Evolutionary conservation across 345 rosid genomes (phyloP), one percentile per base, ranked within the genome.

Genomic region (Nephelium lappaceum): DNA sequence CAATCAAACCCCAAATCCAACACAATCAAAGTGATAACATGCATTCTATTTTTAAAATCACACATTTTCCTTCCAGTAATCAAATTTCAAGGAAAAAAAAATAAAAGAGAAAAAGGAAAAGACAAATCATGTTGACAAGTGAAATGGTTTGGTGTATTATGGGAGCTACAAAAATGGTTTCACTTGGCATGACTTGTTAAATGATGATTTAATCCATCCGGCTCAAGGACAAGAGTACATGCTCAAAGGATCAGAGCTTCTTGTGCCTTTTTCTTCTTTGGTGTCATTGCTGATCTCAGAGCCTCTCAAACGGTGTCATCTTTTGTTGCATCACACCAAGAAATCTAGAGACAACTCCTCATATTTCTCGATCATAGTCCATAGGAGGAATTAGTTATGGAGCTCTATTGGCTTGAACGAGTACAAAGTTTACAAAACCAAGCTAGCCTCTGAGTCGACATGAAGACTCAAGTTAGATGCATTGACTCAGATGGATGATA

Each of bases 151-250:
- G n/a, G n/a, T n/a, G n/a, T n/a, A n/a, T n/a, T n/a, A n/a, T n/a
- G n/a, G 98, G 92, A 88, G 92, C 82, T 92, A 93, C 93, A 93
- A 89, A 83, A 95, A 89, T 74, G 98, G 99, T 53, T 95, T 91
- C 75, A 97, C 93, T 53, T 95, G 99, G 99, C 93, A 95, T 47
- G 99, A 95, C 77, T 88, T 95, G 47, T 77, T 92, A 0, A 97
- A 91, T 68, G 80, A 82, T 53, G 99, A 95, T 75, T 88, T 91
- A 82, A 87, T 95, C 79, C 83, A 87, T 74, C 98, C 99, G 0
- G 90, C 95, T 16, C 98, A 92, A 81, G 95, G 93, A 45, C 88
- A 86, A 67, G 99, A 95, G 71, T 95, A 95, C 75, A 90, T 95
- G 18, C 97, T 95, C 81, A 95, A 95, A 86, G 99, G 99, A 81